Conservation (phyloP, 306 rosid genomes). For the Vigna trinervia region DNA sequence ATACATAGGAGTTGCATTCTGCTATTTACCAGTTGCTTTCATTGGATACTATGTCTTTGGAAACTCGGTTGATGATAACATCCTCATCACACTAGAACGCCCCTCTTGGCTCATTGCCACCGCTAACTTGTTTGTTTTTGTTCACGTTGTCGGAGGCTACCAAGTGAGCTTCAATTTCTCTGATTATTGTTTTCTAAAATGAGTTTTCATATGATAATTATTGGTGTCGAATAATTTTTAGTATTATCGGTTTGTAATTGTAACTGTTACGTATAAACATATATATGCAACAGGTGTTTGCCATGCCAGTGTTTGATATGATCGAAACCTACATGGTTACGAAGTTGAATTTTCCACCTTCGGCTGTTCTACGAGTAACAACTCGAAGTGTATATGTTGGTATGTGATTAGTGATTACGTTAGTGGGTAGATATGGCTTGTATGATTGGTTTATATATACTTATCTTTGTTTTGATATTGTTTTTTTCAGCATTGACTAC, state of each 20-base stretch:
- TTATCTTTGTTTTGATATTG: neutral
- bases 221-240: no score
- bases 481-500: slow-evolving; percentile 63
- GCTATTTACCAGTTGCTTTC: slow-evolving; percentile 83
- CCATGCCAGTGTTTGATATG: slow-evolving; percentile 92
- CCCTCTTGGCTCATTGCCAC: slow-evolving; percentile 79
- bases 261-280: neutral
- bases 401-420: slow-evolving; percentile 41
- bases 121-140: slow-evolving; percentile 75
- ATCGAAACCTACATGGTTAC: slow-evolving; percentile 69
- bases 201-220: no score
- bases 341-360: slow-evolving; percentile 52
- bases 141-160: slow-evolving; percentile 85
- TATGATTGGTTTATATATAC: neutral
- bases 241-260: no score
- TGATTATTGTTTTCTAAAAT: neutral
- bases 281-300: slow-evolving; percentile 55
- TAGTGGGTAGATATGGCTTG: neutral
- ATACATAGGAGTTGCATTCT: slow-evolving; percentile 74
- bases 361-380: slow-evolving; percentile 57
- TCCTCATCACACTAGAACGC: slow-evolving; percentile 49
- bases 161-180: slow-evolving; percentile 49
- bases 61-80: slow-evolving; percentile 54
- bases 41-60: slow-evolving; percentile 75
- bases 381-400: slow-evolving; percentile 63